These are phyloP conservation scores for Leccinum truebloodii DNA, from an alignment of 768 basidiomycete genomes.

Conservation along the genomic window DNA sequence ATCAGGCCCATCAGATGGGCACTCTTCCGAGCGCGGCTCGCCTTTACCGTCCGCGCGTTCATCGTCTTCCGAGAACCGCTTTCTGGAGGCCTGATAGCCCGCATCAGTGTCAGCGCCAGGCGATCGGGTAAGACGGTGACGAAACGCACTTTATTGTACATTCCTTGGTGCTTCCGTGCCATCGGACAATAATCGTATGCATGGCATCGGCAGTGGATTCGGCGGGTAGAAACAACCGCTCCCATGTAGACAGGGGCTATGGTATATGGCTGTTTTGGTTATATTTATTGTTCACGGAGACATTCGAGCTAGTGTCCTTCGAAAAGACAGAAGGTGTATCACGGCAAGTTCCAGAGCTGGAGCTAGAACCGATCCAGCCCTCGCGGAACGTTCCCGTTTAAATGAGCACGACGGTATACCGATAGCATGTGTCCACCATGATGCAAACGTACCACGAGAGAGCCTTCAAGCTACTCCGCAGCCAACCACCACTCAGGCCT, in stretches of 20 bases:
- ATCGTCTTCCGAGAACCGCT: not conserved
- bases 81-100: not conserved
- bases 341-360: conserved; percentile 66
- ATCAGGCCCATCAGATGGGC: not conserved
- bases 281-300: not conserved
- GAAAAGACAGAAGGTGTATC: conserved; percentile 82
- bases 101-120: not conserved
- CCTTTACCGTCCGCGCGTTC: not conserved
- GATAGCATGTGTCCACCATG: conserved; percentile 87
- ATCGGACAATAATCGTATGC: not conserved
- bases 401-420: conserved; percentile 81
- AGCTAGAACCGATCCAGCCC: conserved; percentile 44
- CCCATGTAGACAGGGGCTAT: conserved; percentile 13
- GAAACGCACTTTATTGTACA: not conserved
- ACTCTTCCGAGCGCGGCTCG: not conserved
- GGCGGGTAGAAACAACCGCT: not conserved
- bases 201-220: not conserved
- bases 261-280: conserved; percentile 4
- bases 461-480: conserved; percentile 77
- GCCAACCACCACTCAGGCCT: conserved; percentile 17
- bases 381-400: conserved; percentile 83
- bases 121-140: not conserved
- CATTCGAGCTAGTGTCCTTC: conserved; percentile 47
- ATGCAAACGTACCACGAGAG: conserved; percentile 82
- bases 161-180: not conserved